Evolutionary conservation across 352 stramenopile genomes (phyloP), one percentile per base, ranked within the genome.

Genomic region (Ochromonadaceae sp.): DNA sequence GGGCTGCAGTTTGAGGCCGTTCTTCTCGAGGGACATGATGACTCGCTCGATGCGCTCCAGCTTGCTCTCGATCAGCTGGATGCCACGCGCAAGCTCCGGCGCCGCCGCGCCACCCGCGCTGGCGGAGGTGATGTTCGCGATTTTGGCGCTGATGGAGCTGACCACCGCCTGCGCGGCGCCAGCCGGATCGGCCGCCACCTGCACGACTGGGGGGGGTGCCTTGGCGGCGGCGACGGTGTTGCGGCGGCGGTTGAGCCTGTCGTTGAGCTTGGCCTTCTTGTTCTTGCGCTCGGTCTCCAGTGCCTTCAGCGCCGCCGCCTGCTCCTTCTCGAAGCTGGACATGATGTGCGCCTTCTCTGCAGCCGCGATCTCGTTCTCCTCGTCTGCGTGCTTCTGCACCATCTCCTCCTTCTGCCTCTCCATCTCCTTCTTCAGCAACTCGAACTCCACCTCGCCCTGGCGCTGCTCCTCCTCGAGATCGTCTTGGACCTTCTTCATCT

Each of bases 291-390:
- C 55, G 26, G 3, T 20, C 10, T 63, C 31, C 2, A 63, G 38
- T 22, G 55, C 4, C 25, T 63, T 28, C 3, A 50, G 10, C 25
- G 22, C 40, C 12, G 55, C 55, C 10, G 4, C 25, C 30, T 50
- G 25, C n/a, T 63, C 55, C 38, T 63, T 63, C 55, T 63, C 55
- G 25, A 63, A 63, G 15, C 25, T 50, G 26, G 32, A 4, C 30
- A 63, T 31, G 7, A 63, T 63, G 25, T 42, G 7, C 38, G 17
- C 9, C 25, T 63, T 63, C 31, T 63, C 55, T 5, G 31, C 10
- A 31, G 48, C 7, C 5, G 48, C 35, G 5, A 63, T 31, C 7
- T 5, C 15, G 3, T 28, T 42, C 14, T 7, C 26, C 36, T 63
- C 55, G 3, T 50, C 10, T 32, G 35, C 14, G 20, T 63, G 55